These are phyloP conservation scores for Citrus sinensis DNA, from an alignment of 345 rosid genomes.

Conservation along the genomic window DVS_A1.0 CM039167.1:6164001-6164500, in stretches of 20 bases:
- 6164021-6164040: neutral
- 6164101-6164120: neutral
- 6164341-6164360: neutral
- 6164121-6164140: neutral
- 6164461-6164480: constrained; percentile 94
- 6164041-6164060: neutral
- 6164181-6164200: constrained; percentile 33
- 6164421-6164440: neutral
- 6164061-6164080: neutral
- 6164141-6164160: neutral
- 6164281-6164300: constrained; percentile 96
- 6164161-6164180: neutral
- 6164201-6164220: constrained; percentile 73
- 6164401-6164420: no score
- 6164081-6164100: neutral
- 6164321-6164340: neutral
- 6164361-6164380: neutral
- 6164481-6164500: constrained; percentile 90
- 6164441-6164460: constrained; percentile 81
- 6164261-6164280: constrained; percentile 73
- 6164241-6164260: constrained; percentile 80
- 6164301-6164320: constrained; percentile 84
- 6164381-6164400: no score
- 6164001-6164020: neutral
- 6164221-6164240: constrained; percentile 90